A percentile compares a stretch with the other conserved stretches of the same genome.
Evolutionary conservation across 306 rosid species (phyloP).

Genomic region (Corylus avellana): DNA sequence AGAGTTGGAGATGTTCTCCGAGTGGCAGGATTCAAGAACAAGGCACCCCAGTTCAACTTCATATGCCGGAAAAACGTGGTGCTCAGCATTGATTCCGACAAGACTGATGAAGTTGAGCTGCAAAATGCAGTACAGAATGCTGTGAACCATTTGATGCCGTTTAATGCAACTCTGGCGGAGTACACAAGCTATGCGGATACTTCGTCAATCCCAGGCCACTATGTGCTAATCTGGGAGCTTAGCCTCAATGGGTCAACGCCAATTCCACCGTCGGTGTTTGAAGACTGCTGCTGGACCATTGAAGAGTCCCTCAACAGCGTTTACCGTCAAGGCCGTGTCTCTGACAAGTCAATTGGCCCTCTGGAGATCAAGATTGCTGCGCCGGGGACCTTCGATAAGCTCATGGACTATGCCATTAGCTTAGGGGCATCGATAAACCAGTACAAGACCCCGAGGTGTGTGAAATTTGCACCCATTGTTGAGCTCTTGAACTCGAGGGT

Average conservation of each 20-base stretch:
- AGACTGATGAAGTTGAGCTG: constrained; percentile 86
- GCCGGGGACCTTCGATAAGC: constrained; percentile 79
- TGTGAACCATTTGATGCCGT: constrained; percentile 52
- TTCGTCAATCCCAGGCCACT: constrained; percentile 75
- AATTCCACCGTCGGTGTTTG: constrained; percentile 68
- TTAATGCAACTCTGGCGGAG: constrained; percentile 62
- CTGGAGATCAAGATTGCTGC: constrained; percentile 80
- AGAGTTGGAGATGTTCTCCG: constrained; percentile 78
- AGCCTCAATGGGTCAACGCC: constrained; percentile 47
- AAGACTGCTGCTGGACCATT: constrained; percentile 76
- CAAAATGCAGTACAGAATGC: constrained; percentile 76
- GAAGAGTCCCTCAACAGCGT: constrained; percentile 88
- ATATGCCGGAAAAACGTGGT: constrained; percentile 82
- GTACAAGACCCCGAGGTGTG: constrained; percentile 92
- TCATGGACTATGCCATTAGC: constrained; percentile 90
- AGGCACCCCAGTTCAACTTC: constrained; percentile 84
- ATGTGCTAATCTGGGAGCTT: constrained; percentile 82
- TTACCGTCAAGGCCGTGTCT: constrained; percentile 81
- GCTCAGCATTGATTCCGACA: constrained; percentile 83
- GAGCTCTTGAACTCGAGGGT: constrained; percentile 75
- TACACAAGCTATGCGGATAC: constrained; percentile 83
- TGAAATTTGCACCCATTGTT: constrained; percentile 74
- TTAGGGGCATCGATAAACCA: constrained; percentile 88
- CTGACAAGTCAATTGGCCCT: constrained; percentile 87
- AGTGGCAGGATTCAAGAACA: constrained; percentile 90